Evolutionary conservation across 106 monocot species (phyloP), one percentile per base, ranked within the genome.

Genomic region (Narthecium ossifragum): DNA sequence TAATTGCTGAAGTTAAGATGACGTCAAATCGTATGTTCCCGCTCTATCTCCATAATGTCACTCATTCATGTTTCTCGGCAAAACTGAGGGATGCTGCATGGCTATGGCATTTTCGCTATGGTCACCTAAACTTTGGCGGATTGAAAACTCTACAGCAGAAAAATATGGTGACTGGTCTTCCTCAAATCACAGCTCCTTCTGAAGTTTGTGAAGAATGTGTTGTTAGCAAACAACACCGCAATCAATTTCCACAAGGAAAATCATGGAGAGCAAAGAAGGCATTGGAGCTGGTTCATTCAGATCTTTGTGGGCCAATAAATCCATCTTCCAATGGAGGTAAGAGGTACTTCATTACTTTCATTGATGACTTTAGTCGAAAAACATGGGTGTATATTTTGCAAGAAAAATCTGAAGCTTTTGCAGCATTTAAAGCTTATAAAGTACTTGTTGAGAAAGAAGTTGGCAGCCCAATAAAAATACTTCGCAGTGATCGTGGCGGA

Each of bases 1-100:
- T 50, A 18, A 63, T 63, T 50, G 47, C 47, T 47, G 21, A 31
- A 31, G 48, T 63, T 18, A 13, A 63, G 15, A 63, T 49, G 31
- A 63, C 32, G 20, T 15, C 49, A 32, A 63, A 49, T 26, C 11
- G 63, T 10, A 28, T 63, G 63, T 63, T 63, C 28, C 63, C 63
- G 2, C 12, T 63, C 2, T 18, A 51, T 30, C 3, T 31, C 0
- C 2, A 33, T 8, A 63, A 32, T 13, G 11, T 4, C 12, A 10
- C 28, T 37, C 36, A 58, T 3, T 1, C 34, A 33, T 58, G 58
- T 22, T 38, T 38, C 20, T 6, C 33, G 22, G 37, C 37, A 33
- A 32, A 58, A 23, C 9, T 38, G 2, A 38, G 13, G 8, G 58
- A 58, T 25, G 17, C 21, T 20, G 31, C 36, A 8, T 58, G 20